Percentiles rank a stretch among this genome's conserved stretches.
phyloP scores from a whole-genome alignment of 129 eudicot species.

The Flaveria ramosissima region DNA sequence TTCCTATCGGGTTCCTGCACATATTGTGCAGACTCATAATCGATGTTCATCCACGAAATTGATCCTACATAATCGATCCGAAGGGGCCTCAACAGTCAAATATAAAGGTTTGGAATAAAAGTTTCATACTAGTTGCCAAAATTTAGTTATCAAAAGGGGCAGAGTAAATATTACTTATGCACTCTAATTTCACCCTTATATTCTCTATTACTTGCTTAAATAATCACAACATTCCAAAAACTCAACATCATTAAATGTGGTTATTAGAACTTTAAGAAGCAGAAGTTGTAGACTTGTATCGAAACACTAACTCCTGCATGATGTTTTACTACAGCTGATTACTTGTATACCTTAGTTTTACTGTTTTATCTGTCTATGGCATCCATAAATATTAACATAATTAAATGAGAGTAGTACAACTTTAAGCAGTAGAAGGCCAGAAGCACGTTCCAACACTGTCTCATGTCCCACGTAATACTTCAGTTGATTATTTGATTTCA shows the following conservation, averaged over 20 bases:
- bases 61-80: no score
- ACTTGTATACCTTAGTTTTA: background rate
- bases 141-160: constrained; percentile 2
- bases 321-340: background rate
- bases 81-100: no score
- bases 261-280: background rate
- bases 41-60: no score
- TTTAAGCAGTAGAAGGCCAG: background rate
- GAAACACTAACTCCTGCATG: background rate
- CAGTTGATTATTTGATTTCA: background rate
- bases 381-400: background rate
- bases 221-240: background rate
- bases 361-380: background rate
- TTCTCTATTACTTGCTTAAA: constrained; percentile 10
- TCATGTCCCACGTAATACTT: background rate
- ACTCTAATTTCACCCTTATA: background rate
- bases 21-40: no score
- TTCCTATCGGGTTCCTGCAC: no score
- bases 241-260: background rate
- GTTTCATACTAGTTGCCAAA: background rate
- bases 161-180: background rate
- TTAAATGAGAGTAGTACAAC: background rate
- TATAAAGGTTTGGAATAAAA: background rate
- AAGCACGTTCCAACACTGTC: background rate
- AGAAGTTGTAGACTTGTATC: background rate